Evolutionary conservation across 164 flowering plant species (phyloP).

Genomic region (Chimonanthus salicifolius): DNA sequence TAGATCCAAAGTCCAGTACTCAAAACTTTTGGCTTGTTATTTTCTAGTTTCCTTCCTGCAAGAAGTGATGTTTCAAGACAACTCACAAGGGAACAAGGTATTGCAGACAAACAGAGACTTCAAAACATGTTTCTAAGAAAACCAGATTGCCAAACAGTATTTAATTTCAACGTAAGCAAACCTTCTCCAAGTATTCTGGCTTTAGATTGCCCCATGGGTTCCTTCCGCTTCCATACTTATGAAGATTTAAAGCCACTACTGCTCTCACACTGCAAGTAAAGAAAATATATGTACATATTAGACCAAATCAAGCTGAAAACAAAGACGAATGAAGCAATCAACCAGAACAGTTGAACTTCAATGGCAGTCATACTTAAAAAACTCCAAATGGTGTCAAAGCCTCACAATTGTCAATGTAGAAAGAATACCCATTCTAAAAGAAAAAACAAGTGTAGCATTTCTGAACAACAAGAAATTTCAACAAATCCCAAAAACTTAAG

Average conservation of each 20-base stretch:
- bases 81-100: neutral
- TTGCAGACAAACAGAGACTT: neutral
- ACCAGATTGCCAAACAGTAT: neutral
- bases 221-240: slow-evolving; percentile 92
- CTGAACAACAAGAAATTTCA: too few species aligned
- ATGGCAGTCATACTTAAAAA: too few species aligned
- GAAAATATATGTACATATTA: neutral
- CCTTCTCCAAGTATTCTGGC: slow-evolving; percentile 86
- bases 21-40: too few species aligned
- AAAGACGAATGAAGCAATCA: neutral
- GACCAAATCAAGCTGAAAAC: neutral
- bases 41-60: too few species aligned
- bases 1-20: too few species aligned
- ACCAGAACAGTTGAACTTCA: too few species aligned
- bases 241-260: slow-evolving; percentile 81
- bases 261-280: slow-evolving; percentile 67
- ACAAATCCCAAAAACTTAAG: neutral
- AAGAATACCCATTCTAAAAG: neutral
- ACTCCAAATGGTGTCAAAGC: too few species aligned
- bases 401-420: neutral
- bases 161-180: slow-evolving; percentile 12
- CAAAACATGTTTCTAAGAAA: neutral
- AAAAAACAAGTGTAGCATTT: too few species aligned
- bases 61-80: too few species aligned
- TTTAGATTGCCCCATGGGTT: slow-evolving; percentile 90